Evolutionary conservation across 2,329 filamentous ascomycete species (phyloP), one percentile per base, ranked within the genome.

Genomic region (Sporothrix inflata): DNA sequence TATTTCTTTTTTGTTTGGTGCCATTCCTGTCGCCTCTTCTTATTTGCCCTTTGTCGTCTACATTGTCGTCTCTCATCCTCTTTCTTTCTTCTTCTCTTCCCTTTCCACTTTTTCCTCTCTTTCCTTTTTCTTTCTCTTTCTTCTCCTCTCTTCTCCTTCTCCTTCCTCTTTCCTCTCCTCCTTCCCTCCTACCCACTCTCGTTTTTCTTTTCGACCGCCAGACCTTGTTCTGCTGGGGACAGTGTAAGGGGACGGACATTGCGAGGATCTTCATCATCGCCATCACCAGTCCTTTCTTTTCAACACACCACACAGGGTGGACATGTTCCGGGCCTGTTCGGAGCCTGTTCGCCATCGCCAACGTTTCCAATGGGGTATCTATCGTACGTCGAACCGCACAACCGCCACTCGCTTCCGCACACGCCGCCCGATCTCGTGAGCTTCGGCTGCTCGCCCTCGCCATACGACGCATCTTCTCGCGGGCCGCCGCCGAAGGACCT

Each of bases 381-480:
- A 83, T 80, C 84, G 79, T 81, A 79, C 76, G 77, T 84, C 80
- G 85, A 87, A 78, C 81, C 84, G 79, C 83, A 83, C 78, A 84
- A 82, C 79, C 84, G 82, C 77, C 83, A 85, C 79, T 81, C 83
- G 78, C 80, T 83, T 75, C 86, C 85, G 78, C 83, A 86, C 76
- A 88, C 86, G 74, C 86, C 87, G 74, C 85, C 86, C 72, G 86
- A 86, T 76, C 79, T 87, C 77, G 82, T 84, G 76, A 88, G 86
- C 79, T 84, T 85, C 73, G 84, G 83, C 71, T 83, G 83, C 70
- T 84, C 68, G 78, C 81, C 82, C 30, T 81, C 66, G 9, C 16
- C 71, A 1, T 70, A 60, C 3, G 60, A 61, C 80, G 24, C 79
- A 79, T 49, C 77, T n/a, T 61, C 69, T 42, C 38, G 21, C 53